These are phyloP conservation scores for Fragaria iinumae DNA, from an alignment of 306 rosid species.

Conservation along the genomic window DNA sequence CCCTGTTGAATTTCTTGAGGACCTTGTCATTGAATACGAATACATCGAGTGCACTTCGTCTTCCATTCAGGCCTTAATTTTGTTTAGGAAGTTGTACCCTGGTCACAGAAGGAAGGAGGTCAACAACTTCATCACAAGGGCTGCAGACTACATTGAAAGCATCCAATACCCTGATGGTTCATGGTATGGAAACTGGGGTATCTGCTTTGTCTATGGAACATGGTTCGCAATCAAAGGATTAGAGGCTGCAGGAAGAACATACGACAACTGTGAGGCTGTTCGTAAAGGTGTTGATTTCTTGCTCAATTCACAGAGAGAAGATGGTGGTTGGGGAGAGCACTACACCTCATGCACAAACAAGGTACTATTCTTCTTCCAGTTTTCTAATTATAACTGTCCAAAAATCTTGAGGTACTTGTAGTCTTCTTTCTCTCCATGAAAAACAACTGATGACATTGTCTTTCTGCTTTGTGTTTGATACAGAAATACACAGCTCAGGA, in stretches of 20 bases:
- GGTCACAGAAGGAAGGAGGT: constrained; percentile 41
- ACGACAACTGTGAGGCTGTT: constrained; percentile 34
- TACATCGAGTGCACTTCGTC: constrained; percentile 48
- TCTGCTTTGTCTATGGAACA: constrained; percentile 46
- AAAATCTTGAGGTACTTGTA: not conserved
- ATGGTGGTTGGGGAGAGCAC: constrained; percentile 53
- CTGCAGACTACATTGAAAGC: constrained; percentile 35
- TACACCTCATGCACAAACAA: constrained; percentile 41
- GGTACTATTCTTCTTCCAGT: constrained; percentile 13
- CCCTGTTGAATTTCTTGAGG: constrained; percentile 43
- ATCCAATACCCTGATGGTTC: constrained; percentile 42
- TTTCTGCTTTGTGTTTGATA: not conserved
- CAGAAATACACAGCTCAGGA: constrained; percentile 39
- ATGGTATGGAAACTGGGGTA: constrained; percentile 50
- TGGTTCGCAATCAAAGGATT: constrained; percentile 42
- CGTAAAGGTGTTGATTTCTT: constrained; percentile 37
- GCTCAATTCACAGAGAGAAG: constrained; percentile 26
- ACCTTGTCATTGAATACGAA: constrained; percentile 45
- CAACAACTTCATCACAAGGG: constrained; percentile 35
- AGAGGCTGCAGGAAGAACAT: constrained; percentile 35
- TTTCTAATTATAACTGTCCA: not conserved
- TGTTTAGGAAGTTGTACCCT: constrained; percentile 39
- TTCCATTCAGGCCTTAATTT: constrained; percentile 31
- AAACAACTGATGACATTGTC: not conserved
- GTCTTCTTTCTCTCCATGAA: not conserved